A percentile compares a stretch with the other conserved stretches of the same genome.
Conservation (phyloP, 2,329 filamentous ascomycete species). For the Incumbomyces lentus region DNA sequence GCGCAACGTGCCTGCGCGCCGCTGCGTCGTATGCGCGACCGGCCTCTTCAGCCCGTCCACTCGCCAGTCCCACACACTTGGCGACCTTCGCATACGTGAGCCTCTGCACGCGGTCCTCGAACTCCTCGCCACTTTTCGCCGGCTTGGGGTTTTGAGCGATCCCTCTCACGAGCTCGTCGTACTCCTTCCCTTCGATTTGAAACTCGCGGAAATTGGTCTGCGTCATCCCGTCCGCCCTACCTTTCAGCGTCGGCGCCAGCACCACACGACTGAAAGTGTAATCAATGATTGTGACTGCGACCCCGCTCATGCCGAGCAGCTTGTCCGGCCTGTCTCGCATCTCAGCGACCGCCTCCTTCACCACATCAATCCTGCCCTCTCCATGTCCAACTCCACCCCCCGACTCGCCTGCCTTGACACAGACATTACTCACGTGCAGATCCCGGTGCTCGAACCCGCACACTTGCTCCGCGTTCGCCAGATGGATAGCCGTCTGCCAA, state of each 20-base stretch:
- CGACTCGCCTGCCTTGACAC: conserved; percentile 17
- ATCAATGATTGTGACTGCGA: conserved; percentile 57
- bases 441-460: conserved; percentile 54
- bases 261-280: conserved; percentile 57
- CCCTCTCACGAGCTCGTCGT: background rate
- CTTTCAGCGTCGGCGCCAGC: conserved; percentile 23
- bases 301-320: conserved; percentile 40
- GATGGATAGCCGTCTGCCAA: conserved; percentile 53
- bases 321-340: conserved; percentile 26
- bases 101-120: background rate
- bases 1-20: conserved; percentile 29
- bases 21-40: conserved; percentile 20
- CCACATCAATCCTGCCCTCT: conserved; percentile 26
- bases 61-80: conserved; percentile 9
- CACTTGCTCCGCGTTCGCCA: conserved; percentile 51
- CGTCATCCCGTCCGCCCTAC: background rate
- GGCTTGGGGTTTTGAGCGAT: background rate
- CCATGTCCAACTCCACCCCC: too few relatives aligned
- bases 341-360: conserved; percentile 24
- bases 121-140: conserved; percentile 7
- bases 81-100: conserved; percentile 8
- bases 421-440: conserved; percentile 4
- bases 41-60: conserved; percentile 7
- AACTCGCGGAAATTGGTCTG: conserved; percentile 1
- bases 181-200: conserved; percentile 6